These are phyloP conservation scores for Plectosphaerella sp. DNA, from an alignment of 2,329 filamentous ascomycete genomes.

Conservation along the genomic window DNA sequence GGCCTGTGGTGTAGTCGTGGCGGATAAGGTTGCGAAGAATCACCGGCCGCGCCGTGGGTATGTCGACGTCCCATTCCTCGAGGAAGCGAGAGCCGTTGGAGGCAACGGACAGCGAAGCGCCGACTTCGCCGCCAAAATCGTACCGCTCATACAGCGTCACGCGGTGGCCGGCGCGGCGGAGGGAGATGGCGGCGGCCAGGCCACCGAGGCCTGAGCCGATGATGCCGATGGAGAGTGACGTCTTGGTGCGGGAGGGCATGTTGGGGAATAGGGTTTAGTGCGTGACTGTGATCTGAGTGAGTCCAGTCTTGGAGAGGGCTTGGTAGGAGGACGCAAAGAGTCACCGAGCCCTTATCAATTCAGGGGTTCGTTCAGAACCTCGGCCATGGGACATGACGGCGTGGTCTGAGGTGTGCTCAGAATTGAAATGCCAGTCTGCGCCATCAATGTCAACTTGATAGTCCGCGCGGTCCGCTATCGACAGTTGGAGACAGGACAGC, in stretches of 20 bases:
- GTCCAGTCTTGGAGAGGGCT: not conserved
- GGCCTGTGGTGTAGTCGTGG: conserved; percentile 65
- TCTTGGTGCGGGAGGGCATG: conserved; percentile 17
- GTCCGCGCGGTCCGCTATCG: not conserved
- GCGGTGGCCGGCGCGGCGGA: conserved; percentile 40
- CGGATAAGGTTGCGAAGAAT: conserved; percentile 63
- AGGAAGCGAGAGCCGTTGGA: conserved; percentile 68
- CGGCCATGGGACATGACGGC: not conserved
- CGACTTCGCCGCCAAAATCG: conserved; percentile 65
- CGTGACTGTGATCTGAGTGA: not conserved
- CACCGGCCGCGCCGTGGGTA: conserved; percentile 60
- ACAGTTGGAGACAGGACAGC: too few species aligned
- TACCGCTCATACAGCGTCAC: conserved; percentile 62
- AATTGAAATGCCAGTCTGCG: too few species aligned
- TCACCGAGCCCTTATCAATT: not conserved
- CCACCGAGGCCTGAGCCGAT: conserved; percentile 45
- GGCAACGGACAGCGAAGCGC: conserved; percentile 63
- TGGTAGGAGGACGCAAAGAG: not conserved
- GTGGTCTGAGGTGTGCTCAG: too few species aligned
- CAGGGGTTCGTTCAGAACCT: not conserved
- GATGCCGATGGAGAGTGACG: conserved; percentile 35
- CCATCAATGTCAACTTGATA: too few species aligned
- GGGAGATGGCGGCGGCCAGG: conserved; percentile 39
- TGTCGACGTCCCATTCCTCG: conserved; percentile 63
- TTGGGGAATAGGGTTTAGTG: not conserved